Base-by-base conservation (phyloP, 1,139 yeast genomes). In the Suzukiozyma palmioleophila region DNA sequence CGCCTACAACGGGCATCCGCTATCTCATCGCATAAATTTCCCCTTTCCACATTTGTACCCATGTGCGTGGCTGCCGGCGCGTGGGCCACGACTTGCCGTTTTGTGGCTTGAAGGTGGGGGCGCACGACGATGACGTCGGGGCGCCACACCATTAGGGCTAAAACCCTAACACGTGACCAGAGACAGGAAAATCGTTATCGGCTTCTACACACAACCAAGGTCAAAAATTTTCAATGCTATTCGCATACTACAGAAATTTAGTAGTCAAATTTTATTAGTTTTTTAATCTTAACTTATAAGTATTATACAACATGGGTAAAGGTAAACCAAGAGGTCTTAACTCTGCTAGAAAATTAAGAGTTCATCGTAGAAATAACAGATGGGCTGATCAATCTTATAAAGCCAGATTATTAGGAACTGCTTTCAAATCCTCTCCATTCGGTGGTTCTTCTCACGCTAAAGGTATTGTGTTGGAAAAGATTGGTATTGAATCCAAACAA, bases 391-490 rank as follows among this genome's bases (percentile, higher is more conserved):
- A 83, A 73, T 77, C 89, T 66, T 94, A 88, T 82, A 94, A 94
- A 86, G 79, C 96, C 78, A 87, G 98, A 84, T 85, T 92, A 71
- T 82, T 94, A 70, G 98, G 98, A 64, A 92, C 98, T 61, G 97
- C 97, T 65, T 94, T 84, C 95, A 94, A 90, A 82, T 92, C 96
- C 54, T 92, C 98, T 66, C 99, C 98, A 75, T 92, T 94, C 70
- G 97, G 97, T 76, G 98, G 97, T 72, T 90, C 98, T 66, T 94
- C 98, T 64, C 98, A 94, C 88, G 99, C 98, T 69, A 92, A 92
- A 82, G 99, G 99, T 70, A 94, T 94, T 67, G 99, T 94, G 55
- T 87, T 94, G 72, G 99, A 94, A 81, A 94, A 94, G 79, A 85
- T 92, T 65, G 98, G 98, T 82, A 84, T 94, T 74, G 98, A 92